A percentile compares a stretch with the other conserved stretches of the same genome.
phyloP scores from a whole-genome alignment of 2,329 filamentous ascomycete species.

The Scedosporium minutisporum region DNA sequence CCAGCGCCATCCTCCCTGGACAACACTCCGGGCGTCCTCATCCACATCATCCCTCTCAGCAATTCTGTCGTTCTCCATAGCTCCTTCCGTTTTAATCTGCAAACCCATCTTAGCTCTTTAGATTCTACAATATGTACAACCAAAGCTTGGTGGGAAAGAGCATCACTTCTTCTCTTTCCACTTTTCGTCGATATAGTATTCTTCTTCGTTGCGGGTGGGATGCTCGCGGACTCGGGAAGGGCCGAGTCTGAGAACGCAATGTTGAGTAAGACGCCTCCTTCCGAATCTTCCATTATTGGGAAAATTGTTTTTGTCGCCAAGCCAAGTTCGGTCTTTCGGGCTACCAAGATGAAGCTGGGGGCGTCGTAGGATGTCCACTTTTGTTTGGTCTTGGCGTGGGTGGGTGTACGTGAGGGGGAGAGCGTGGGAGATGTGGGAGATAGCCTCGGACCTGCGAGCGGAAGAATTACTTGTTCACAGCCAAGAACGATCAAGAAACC shows the following conservation, averaged over 20 bases:
- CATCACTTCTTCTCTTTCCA: constrained; percentile 46
- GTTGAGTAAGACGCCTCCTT: constrained; percentile 22
- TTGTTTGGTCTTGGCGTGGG: no score
- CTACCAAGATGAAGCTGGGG: background rate
- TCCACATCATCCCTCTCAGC: no score
- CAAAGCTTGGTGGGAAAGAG: background rate
- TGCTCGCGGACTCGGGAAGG: constrained; percentile 12
- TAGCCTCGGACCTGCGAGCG: no score
- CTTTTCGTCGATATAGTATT: constrained; percentile 33
- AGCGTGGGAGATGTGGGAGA: no score
- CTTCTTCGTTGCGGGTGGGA: constrained; percentile 12
- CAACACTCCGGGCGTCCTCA: no score
- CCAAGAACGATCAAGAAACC: background rate
- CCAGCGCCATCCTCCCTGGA: no score
- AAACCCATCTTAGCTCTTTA: no score
- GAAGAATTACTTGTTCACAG: no score
- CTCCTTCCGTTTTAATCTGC: no score
- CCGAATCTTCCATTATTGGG: background rate
- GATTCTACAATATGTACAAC: background rate
- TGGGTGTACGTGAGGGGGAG: no score
- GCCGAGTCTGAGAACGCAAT: constrained; percentile 23
- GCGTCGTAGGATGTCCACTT: background rate
- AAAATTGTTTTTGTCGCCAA: background rate
- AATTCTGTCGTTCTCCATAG: no score
- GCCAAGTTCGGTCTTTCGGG: background rate